Base-by-base conservation (phyloP, 2,329 filamentous ascomycete genomes). In the Thielaviopsis ethacetica region DNA sequence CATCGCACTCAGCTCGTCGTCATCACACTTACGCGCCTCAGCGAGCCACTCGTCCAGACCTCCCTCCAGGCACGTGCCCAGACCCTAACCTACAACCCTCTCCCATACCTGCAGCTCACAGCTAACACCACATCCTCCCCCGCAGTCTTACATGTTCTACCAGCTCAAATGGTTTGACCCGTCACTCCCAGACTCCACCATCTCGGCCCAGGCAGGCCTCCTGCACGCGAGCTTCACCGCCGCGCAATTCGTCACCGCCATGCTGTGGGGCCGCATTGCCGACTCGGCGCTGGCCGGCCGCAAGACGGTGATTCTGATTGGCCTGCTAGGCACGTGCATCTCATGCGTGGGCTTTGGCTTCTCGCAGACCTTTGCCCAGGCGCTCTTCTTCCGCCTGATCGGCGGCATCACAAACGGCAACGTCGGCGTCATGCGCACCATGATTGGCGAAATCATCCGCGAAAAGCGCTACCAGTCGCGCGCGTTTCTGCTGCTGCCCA, bases 21-120 rank as follows among this genome's bases (percentile, higher is more conserved):
- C 60, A 76, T 95, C 55, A 89, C 85, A 0, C 72, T 94, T 52
- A 85, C 88, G 9, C 82, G 90, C 27, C 73, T 95, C 22, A 88
- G 86, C 12, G 90, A 95, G 67, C 89, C 89, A 3, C 73, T 95
- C 41, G 86, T 88, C 0, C 86, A 93, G 67, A 90, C 86, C 0
- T 88, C 83, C 13, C 70, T 90, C 9, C 76, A 76, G 70, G 74
- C 73, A 66, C 52, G 61, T 24, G 7, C 2, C n/a, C 44, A 2
- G 19, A 12, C 15, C n/a, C 17, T 44, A 13, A 19, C 10, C 22
- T 2, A 4, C 30, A 34, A 10, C 30, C 30, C 30, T 34, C 30
- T 12, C 26, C n/a, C 3, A 26, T 26, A 5, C 7, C 17, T n/a
- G 47, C 59, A 44, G 61, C 47, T 13, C 9, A 5, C 0, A 0